phyloP scores from a whole-genome alignment of 306 rosid species.

The Trifolium pratense region DNA sequence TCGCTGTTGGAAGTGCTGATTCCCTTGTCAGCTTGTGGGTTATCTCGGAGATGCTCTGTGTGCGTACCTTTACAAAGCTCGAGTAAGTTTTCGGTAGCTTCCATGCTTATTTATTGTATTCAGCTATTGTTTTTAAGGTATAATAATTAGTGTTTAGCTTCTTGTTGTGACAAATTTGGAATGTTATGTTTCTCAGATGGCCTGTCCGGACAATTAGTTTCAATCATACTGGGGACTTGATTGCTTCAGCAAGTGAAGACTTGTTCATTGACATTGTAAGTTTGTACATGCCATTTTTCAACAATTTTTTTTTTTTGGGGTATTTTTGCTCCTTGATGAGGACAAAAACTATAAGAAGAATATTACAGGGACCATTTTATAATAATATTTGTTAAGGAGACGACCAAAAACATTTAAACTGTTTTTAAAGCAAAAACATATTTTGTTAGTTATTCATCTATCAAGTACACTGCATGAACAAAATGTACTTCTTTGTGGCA shows the following conservation, averaged over 20 bases:
- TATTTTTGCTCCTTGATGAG: neutral
- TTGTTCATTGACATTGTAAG: constrained; percentile 92
- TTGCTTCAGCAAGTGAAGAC: constrained; percentile 96
- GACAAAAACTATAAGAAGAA: neutral
- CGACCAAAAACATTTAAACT: neutral
- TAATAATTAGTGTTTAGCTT: constrained; percentile 4
- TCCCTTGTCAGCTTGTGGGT: constrained; percentile 96
- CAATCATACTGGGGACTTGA: constrained; percentile 82
- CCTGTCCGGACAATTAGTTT: constrained; percentile 95
- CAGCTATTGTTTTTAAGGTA: constrained; percentile 15
- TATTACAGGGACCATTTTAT: too few relatives aligned
- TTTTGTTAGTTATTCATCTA: neutral
- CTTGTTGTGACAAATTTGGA: constrained; percentile 22
- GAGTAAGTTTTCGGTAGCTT: constrained; percentile 63
- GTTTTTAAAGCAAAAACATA: neutral
- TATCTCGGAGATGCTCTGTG: constrained; percentile 96
- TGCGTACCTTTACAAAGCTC: constrained; percentile 85
- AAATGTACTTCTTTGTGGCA: constrained; percentile 40
- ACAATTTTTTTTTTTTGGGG: neutral
- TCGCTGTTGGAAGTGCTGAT: constrained; percentile 98
- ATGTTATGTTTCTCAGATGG: constrained; percentile 65
- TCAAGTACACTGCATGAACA: neutral
- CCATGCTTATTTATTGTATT: constrained; percentile 29
- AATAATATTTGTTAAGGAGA: too few relatives aligned
- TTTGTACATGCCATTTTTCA: constrained; percentile 16